Percentiles rank a stretch among this genome's conserved stretches.
Conservation (phyloP, 352 stramenopile genomes). For the Pythium brachiatum region DNA sequence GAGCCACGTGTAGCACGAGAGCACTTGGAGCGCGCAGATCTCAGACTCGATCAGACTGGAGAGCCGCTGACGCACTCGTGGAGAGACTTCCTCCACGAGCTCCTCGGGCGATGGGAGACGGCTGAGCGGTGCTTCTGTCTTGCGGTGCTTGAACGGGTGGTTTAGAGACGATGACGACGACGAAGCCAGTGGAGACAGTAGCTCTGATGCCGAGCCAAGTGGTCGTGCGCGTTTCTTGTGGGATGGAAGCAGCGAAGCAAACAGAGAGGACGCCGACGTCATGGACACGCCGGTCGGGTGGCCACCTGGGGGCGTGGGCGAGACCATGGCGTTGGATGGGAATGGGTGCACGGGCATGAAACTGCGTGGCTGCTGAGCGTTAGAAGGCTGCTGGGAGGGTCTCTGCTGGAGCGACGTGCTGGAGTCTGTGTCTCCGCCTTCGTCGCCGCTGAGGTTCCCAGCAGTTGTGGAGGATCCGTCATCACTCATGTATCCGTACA, state of each 20-base stretch:
- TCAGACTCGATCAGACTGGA: slow-evolving; percentile 77
- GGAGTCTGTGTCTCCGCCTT: slow-evolving; percentile 34
- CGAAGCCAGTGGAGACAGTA: background rate
- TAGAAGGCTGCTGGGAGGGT: background rate
- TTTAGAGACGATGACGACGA: background rate
- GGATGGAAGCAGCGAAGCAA: background rate
- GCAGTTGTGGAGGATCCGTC: slow-evolving; percentile 44
- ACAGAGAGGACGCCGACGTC: background rate
- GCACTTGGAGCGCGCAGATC: slow-evolving; percentile 76
- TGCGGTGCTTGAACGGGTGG: slow-evolving; percentile 22
- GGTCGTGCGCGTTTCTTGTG: slow-evolving; percentile 14
- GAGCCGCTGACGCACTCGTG: slow-evolving; percentile 62
- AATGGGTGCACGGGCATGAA: slow-evolving; percentile 22
- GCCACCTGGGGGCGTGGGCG: background rate
- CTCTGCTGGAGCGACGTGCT: slow-evolving; percentile 11
- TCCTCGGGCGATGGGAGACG: slow-evolving; percentile 73
- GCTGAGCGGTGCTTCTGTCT: slow-evolving; percentile 25
- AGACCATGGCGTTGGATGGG: slow-evolving; percentile 7
- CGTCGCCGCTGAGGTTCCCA: slow-evolving; percentile 56
- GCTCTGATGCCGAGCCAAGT: background rate
- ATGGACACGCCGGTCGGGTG: background rate
- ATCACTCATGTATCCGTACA: slow-evolving; percentile 57
- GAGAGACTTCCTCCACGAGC: slow-evolving; percentile 65
- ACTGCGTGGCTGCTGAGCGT: slow-evolving; percentile 7
- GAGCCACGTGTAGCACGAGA: slow-evolving; percentile 69